Base-by-base conservation (phyloP, 306 rosid genomes). In the Herpetospermum pedunculosum region DNA sequence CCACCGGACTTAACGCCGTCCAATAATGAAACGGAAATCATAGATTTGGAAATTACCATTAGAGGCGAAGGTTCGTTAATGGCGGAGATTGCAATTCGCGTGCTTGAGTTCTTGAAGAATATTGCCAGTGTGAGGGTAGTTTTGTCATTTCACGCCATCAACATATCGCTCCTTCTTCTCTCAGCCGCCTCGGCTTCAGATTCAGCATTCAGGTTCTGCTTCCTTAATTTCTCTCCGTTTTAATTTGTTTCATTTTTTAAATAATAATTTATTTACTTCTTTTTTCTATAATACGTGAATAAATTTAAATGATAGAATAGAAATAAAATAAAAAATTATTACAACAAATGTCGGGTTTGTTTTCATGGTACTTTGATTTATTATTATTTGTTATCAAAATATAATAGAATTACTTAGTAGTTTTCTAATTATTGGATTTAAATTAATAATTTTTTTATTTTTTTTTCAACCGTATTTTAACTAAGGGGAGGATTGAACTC, bases 21-120 rank as follows among this genome's bases (percentile, higher is more conserved):
- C 6, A 10, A 12, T 9, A 18, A 28, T 1, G 52, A 14, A 1
- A 35, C 32, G 16, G 13, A 8, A 7, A 0, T 57, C 18, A 6
- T 74, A 23, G 77, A 74, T 57, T 38, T 74, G 77, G 53, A 74
- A 74, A 55, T 74, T 0, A 57, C 4, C 11, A 11, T 74, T 1
- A 55, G 53, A 74, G 68, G 52, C 25, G 70, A 40, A 25, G 7
- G 35, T 38, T 18, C 26, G 41, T 34, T 62, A 41, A 74, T 74
- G 68, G n/a, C 18, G 23, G 69, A 54, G 6, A 21, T 40, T 1
- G 53, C 28, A 28, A 40, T 74, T 47, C 47, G 69, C 23, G 18
- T 74, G 11, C 41, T 74, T 26, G 28, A 74, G 41, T 74, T 74
- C 70, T 55, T 74, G 54, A 74, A 55, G 54, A 18, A 5, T 13